These are phyloP conservation scores for Hypocreales sp. DNA, from an alignment of 2,329 filamentous ascomycete species.

Conservation along the genomic window DNA sequence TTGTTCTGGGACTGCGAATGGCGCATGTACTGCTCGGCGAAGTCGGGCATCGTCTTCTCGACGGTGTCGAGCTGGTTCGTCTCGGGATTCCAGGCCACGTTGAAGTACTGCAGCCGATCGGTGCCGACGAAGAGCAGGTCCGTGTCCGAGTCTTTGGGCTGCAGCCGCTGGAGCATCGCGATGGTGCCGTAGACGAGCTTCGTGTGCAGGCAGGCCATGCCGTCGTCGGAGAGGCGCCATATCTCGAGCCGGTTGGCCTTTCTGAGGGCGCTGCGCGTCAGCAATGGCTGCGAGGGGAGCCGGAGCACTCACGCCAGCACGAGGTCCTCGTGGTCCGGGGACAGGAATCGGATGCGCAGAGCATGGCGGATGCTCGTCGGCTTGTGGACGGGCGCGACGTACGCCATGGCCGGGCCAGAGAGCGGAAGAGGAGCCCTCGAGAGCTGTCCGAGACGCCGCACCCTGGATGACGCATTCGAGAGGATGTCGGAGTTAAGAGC, in stretches of 20 bases:
- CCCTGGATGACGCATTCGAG: neutral
- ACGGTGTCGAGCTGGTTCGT: constrained; percentile 33
- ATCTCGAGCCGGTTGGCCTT: constrained; percentile 79
- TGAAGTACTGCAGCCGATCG: constrained; percentile 82
- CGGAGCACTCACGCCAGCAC: constrained; percentile 60
- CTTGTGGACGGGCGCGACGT: constrained; percentile 83
- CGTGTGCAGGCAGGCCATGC: constrained; percentile 48
- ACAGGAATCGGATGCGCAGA: constrained; percentile 62
- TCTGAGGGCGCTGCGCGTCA: constrained; percentile 23
- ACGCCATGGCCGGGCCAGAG: constrained; percentile 88
- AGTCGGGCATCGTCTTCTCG: constrained; percentile 35
- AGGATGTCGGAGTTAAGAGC: neutral
- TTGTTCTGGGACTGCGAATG: constrained; percentile 73
- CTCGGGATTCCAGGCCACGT: constrained; percentile 62
- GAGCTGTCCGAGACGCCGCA: neutral
- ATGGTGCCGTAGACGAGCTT: constrained; percentile 73
- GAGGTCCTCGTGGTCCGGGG: constrained; percentile 61
- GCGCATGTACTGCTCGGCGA: constrained; percentile 45
- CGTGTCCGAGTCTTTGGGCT: constrained; percentile 54
- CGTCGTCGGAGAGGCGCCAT: constrained; percentile 53
- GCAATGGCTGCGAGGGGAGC: neutral
- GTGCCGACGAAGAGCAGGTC: constrained; percentile 91
- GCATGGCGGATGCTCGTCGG: constrained; percentile 87
- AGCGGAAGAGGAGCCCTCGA: constrained; percentile 1
- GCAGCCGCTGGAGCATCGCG: constrained; percentile 68